Evolutionary conservation across 208 protist genomes (phyloP), one percentile per base, ranked within the genome.

Genomic region (Acanthamoeba polyphaga): DNA sequence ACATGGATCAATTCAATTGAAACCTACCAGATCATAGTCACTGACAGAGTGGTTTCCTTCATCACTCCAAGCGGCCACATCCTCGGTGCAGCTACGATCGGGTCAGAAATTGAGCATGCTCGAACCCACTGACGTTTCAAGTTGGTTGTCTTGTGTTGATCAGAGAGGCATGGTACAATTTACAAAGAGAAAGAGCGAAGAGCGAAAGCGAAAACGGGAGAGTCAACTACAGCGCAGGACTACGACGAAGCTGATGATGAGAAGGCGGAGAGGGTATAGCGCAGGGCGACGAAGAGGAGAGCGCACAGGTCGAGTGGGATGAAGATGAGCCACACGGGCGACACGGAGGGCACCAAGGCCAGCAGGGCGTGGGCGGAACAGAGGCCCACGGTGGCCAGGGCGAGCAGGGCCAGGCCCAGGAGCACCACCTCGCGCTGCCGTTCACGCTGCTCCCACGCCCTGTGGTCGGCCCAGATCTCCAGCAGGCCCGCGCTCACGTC

Each of bases 251-350:
- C 29, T 1, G n/a, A 6, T 0, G 58, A 64, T 17, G 13, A 64
- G 12, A 12, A 64, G 13, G 19, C 17, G 17, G 58, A 64, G 68
- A 76, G n/a, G 0, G n/a, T 76, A 29, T 46, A 82, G 32, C 43
- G 72, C 3, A 82, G 38, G 43, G 19, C 22, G 17, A 82, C 72
- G 43, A 82, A 82, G 72, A 53, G 38, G 38, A 82, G 38, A 4
- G 38, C 72, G 24, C 32, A 82, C 12, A 82, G 72, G 22, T 82
- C 72, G 72, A 82, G 72, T 17, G 72, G 10, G 3, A 82, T 9
- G 43, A 43, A 82, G 72, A 82, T 2, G 19, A 82, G 22, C 72
- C 72, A 82, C 32, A 82, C n/a, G 32, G 72, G 72, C 72, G 72
- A 49, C 72, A 51, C 38, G 7, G 72, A 55, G 17, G 72, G 72